Percentiles rank a stretch among this genome's conserved stretches.
Evolutionary conservation across 2,329 filamentous ascomycete genomes (phyloP).

Genomic region (Trichoderma aggressivum): DNA sequence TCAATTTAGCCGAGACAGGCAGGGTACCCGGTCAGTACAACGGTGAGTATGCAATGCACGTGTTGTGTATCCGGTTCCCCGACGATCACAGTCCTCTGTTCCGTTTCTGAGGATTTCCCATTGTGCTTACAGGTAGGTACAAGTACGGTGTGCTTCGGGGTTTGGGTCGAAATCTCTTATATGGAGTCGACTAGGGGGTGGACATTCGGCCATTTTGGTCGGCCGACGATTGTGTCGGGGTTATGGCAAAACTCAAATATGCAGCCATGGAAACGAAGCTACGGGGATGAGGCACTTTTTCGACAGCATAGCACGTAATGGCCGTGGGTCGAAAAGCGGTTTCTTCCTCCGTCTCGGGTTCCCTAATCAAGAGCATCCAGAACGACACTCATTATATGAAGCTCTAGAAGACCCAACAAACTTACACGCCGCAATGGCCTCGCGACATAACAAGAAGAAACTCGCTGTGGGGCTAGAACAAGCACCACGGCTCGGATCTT

Average conservation of each 20-base stretch:
- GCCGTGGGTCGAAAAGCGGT: not conserved
- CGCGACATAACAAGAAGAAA: not conserved
- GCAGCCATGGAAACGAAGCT: not conserved
- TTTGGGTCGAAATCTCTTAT: not conserved
- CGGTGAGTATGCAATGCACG: not conserved
- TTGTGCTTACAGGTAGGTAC: not conserved
- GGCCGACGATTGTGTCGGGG: not conserved
- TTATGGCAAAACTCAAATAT: not conserved
- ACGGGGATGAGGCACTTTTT: not conserved
- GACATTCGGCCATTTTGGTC: not conserved
- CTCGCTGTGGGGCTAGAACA: not conserved
- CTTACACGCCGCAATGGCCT: not conserved
- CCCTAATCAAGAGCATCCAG: not conserved
- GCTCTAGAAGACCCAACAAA: not conserved
- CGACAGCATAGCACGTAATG: not conserved
- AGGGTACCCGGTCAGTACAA: not conserved
- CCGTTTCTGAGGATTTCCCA: not conserved
- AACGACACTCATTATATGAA: not conserved
- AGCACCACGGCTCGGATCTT: not conserved
- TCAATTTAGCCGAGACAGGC: conserved; percentile 14
- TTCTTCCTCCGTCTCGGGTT: not conserved
- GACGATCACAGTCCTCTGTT: not conserved
- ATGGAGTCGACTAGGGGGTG: not conserved
- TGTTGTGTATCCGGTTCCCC: conserved; percentile 11
- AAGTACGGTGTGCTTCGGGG: not conserved